Base-by-base conservation (phyloP, 1,284 basidiomycete species). In the Melampsora americana region DNA sequence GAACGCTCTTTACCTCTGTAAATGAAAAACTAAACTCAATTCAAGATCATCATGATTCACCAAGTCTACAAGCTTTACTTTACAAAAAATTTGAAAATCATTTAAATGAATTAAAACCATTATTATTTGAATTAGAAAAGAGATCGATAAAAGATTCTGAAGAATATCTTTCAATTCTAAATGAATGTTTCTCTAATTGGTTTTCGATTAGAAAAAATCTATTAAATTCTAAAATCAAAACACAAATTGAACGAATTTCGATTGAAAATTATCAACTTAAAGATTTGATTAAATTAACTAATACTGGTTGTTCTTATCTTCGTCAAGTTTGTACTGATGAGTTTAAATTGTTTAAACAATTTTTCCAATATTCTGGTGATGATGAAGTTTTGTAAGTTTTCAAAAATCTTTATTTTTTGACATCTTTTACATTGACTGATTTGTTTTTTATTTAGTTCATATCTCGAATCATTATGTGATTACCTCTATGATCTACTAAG, bases 401-500 rank as follows among this genome's bases (percentile, higher is more conserved):
- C n/a, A n/a, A 71, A 74, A 32, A 65, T 53, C 1, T 26, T 32
- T 32, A 30, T n/a, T 60, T 7, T 74, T 77, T 35, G 78, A 77
- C 42, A 69, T 61, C 53, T 23, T 48, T n/a, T 30, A 30, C 16
- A 46, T 4, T 12, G n/a, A n/a, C n/a, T 46, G 35, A 64, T 61
- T 70, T 32, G 56, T 65, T 11, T 30, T n/a, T 70, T 64, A 9
- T 39, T 1, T 80, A 95, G 92, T 80, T 86, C 88, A 77, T 96
- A 92, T 83, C 86, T 96, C 28, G 93, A 95, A 84, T 89, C 87
- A 5, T 86, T 97, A 0, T 96, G 93, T 80, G 94, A 96, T 83
- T 88, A 93, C 80, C 87, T 96, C 30, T 95, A 94, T 81, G 94
- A 96, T 83, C 91, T 94, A 79, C 87, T 96, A 2, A 90, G 94